These are phyloP conservation scores for Verticillium albo-atrum DNA, from an alignment of 2,329 filamentous ascomycete species.

Conservation along the genomic window DNA sequence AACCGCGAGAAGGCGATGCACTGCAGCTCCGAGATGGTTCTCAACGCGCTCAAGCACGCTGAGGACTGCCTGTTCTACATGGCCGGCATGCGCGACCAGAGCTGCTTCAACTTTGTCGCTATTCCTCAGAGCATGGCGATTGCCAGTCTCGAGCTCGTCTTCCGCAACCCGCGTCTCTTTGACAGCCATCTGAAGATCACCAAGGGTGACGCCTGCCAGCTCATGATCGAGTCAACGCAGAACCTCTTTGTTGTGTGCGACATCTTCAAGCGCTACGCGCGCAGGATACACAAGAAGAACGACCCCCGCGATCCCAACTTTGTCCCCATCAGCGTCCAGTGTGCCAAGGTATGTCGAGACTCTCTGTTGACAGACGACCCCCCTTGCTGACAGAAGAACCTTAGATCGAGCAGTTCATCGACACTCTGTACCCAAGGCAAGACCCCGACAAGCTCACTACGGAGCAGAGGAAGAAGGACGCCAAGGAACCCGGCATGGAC, in stretches of 20 bases:
- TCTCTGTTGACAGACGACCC: not conserved
- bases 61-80: conserved; percentile 98
- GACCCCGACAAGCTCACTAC: conserved; percentile 57
- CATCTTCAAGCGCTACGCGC: conserved; percentile 72
- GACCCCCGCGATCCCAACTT: conserved; percentile 90
- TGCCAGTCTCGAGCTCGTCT: conserved; percentile 85
- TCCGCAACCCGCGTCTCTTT: conserved; percentile 86
- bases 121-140: conserved; percentile 98
- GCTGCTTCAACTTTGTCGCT: conserved; percentile 97
- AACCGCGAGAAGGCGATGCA: conserved; percentile 74
- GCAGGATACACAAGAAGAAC: conserved; percentile 89
- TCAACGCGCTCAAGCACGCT: conserved; percentile 79
- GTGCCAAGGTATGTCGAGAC: conserved; percentile 64
- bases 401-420: conserved; percentile 92
- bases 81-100: conserved; percentile 90
- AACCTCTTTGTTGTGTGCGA: conserved; percentile 79
- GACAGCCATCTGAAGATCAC: conserved; percentile 91
- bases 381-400: conserved; percentile 4
- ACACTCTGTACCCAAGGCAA: conserved; percentile 85
- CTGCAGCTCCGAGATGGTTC: conserved; percentile 89
- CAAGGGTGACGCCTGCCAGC: conserved; percentile 84
- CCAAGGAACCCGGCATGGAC: conserved; percentile 41
- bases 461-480: conserved; percentile 30
- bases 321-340: conserved; percentile 84
- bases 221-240: conserved; percentile 92